Conservation (phyloP, 768 basidiomycete species). For the Sarcomyxa edulis region DNA sequence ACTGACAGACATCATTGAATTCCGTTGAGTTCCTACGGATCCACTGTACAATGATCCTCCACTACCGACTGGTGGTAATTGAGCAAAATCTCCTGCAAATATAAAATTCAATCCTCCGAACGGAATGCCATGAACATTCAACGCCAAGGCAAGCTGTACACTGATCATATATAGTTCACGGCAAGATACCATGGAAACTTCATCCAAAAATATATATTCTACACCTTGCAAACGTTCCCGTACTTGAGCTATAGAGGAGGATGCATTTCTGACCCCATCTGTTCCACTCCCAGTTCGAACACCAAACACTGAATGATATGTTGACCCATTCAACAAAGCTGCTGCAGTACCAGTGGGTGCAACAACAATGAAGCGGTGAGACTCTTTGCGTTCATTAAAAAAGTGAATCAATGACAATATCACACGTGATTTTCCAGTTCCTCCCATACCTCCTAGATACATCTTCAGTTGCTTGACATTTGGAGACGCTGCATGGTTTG, state of each 20-base stretch:
- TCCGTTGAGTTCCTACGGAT: constrained; percentile 3
- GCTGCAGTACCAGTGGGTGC: constrained; percentile 23
- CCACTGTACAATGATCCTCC: constrained; percentile 14
- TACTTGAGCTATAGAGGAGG: constrained; percentile 5
- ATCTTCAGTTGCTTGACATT: constrained; percentile 19
- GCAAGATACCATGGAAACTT: constrained; percentile 36
- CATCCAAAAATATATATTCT: constrained; percentile 34
- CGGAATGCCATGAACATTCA: constrained; percentile 10
- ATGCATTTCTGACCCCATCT: not conserved
- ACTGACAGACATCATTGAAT: not conserved
- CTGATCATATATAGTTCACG: constrained; percentile 24
- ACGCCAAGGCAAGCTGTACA: constrained; percentile 16
- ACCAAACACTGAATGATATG: constrained; percentile 17
- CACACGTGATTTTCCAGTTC: constrained; percentile 27
- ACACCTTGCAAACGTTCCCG: constrained; percentile 15
- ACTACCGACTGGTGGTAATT: constrained; percentile 17
- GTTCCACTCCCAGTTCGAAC: constrained; percentile 4
- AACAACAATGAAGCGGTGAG: constrained; percentile 18
- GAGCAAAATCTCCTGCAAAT: constrained; percentile 34
- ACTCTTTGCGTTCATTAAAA: constrained; percentile 19
- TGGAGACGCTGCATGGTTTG: constrained; percentile 15
- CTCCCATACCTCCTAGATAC: constrained; percentile 28
- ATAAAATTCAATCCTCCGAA: constrained; percentile 33
- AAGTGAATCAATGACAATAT: constrained; percentile 18
- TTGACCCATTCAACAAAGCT: constrained; percentile 16